phyloP scores from a whole-genome alignment of 495 filamentous ascomycete species.

The Neurospora hispaniola region DNA sequence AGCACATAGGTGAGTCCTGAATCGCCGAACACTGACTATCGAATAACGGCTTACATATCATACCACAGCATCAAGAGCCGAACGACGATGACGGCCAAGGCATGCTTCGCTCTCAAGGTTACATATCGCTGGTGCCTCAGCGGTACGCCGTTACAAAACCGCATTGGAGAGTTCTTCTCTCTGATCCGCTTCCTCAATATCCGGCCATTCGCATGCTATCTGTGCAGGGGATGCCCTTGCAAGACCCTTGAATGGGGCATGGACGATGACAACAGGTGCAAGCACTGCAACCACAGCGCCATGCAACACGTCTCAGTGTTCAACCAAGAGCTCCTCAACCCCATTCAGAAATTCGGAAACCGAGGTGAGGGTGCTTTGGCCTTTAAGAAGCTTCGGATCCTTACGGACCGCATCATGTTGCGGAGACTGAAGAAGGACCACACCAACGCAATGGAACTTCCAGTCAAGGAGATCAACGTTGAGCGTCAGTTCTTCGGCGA shows the following conservation, averaged over 20 bases:
- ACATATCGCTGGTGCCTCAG: constrained; percentile 90
- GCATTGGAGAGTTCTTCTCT: constrained; percentile 96
- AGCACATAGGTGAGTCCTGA: constrained; percentile 45
- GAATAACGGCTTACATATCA: no score
- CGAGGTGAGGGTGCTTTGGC: constrained; percentile 48
- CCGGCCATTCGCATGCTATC: constrained; percentile 80
- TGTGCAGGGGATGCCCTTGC: constrained; percentile 78
- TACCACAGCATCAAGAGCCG: constrained; percentile 70
- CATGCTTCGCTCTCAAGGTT: constrained; percentile 80
- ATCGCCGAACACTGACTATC: no score
- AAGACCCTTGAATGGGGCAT: constrained; percentile 75
- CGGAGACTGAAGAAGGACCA: constrained; percentile 86
- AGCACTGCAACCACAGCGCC: constrained; percentile 49
- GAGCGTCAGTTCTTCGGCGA: constrained; percentile 93
- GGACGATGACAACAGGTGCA: constrained; percentile 55
- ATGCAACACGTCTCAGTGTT: constrained; percentile 90
- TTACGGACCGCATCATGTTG: constrained; percentile 89
- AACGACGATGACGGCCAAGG: constrained; percentile 80
- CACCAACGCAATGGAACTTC: constrained; percentile 86
- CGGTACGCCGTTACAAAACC: constrained; percentile 90
- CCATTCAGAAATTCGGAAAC: constrained; percentile 50
- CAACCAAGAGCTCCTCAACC: constrained; percentile 89
- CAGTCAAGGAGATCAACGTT: constrained; percentile 84
- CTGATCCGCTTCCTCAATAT: constrained; percentile 83
- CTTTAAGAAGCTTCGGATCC: constrained; percentile 67